phyloP scores from a whole-genome alignment of 164 flowering plant genomes.

The Magnolia officinalis region DNA sequence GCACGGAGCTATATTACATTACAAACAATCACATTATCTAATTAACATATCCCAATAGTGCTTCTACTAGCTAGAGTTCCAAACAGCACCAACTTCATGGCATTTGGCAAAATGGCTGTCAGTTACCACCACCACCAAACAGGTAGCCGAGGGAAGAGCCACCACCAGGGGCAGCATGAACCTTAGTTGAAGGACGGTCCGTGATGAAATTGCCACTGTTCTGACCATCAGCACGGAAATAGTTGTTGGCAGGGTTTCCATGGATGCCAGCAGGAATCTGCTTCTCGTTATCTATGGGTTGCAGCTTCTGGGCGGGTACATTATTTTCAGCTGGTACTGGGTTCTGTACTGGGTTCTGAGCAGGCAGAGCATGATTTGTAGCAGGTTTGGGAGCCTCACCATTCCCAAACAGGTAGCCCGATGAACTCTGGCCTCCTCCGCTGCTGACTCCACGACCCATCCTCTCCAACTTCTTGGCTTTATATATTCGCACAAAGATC shows the following conservation, averaged over 20 bases:
- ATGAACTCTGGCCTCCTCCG: conserved; percentile 81
- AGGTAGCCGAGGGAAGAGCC: conserved; percentile 20
- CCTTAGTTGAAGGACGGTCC: conserved; percentile 27
- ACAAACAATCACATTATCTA: neutral
- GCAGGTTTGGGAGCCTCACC: conserved; percentile 65
- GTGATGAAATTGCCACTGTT: conserved; percentile 46
- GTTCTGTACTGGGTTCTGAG: conserved; percentile 9
- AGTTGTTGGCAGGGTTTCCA: conserved; percentile 29
- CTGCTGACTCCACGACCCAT: conserved; percentile 81
- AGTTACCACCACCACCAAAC: conserved; percentile 10
- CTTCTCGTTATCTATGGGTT: conserved; percentile 30
- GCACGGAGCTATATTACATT: neutral
- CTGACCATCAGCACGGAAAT: conserved; percentile 41
- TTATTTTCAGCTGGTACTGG: conserved; percentile 24
- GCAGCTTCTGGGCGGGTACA: conserved; percentile 29
- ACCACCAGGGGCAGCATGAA: conserved; percentile 26
- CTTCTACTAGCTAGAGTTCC: neutral
- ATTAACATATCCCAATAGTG: neutral
- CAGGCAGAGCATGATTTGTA: conserved; percentile 22
- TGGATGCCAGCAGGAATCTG: conserved; percentile 44
- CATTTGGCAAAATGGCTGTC: neutral
- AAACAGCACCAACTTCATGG: neutral
- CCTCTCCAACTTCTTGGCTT: neutral
- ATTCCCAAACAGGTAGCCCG: conserved; percentile 68
- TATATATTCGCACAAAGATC: neutral